Base-by-base conservation (phyloP, 495 filamentous ascomycete species). In the Penicillium chermesinum region DNA sequence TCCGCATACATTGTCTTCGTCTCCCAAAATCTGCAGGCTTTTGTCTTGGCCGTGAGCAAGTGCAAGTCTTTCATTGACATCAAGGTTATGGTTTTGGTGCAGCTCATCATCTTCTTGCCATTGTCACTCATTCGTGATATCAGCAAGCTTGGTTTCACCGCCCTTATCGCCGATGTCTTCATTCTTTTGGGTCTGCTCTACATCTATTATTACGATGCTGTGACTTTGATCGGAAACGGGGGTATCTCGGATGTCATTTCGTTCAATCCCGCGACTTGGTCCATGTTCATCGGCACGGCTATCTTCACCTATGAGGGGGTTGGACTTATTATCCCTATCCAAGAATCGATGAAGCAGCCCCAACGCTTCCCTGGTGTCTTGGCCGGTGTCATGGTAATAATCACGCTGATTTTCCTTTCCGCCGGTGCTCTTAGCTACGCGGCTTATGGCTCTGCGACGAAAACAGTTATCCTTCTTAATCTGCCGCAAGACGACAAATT, bases 241-340 rank as follows among this genome's bases (percentile, higher is more conserved):
- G 91, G 91, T 7, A 64, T 94, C 10, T 75, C 89, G 0, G 93
- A 97, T 62, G 86, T 97, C 55, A 75, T 82, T 46, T 69, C 81
- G 49, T 96, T 98, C 75, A 98, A 98, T 70, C 67, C 82, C 3
- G 76, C 83, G 16, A 81, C 86, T 57, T 98, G 93, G 93, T 95
- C 91, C 0, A 80, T 97, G 27, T 96, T 97, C 65, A 96, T 98
- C 57, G 93, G 93, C 54, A 97, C 93, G 7, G 94, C 93, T 15
- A 96, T 98, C 55, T 98, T 98, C 73, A 98, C 93, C 4, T 98
- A 96, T 54, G 93, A 98, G 61, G 93, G 93, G 15, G 90, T 98
- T 53, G 93, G 93, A 15, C 79, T 98, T n/a, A 95, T 98, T 67
- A 96, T 98, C 48, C 93, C 93, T 2, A 97, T 98, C 48, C 94